Percentiles rank a stretch among this genome's conserved stretches.
Evolutionary conservation across 1,139 yeast species (phyloP).

Genomic region (Suhomyces bribrorum): DNA sequence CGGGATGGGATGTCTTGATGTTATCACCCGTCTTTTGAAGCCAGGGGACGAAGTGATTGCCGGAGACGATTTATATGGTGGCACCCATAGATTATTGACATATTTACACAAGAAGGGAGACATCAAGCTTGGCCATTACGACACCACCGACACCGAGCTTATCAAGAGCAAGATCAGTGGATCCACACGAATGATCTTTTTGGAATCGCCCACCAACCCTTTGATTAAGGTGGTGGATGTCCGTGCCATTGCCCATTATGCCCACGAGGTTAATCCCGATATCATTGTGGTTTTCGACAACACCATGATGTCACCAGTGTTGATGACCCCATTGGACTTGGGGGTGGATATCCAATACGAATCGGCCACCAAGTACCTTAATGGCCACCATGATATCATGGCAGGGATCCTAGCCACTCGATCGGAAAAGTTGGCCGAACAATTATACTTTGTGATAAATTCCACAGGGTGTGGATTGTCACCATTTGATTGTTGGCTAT

Average conservation of each 20-base stretch:
- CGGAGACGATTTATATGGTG: constrained; percentile 92
- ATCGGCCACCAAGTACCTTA: constrained; percentile 86
- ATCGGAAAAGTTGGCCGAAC: constrained; percentile 61
- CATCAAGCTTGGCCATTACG: constrained; percentile 71
- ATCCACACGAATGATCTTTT: constrained; percentile 70
- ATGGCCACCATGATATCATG: constrained; percentile 96
- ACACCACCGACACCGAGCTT: constrained; percentile 70
- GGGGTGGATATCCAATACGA: constrained; percentile 92
- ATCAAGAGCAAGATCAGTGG: constrained; percentile 54
- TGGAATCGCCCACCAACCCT: constrained; percentile 93
- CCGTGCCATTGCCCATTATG: constrained; percentile 60
- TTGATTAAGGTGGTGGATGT: constrained; percentile 85
- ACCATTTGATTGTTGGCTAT: constrained; percentile 89
- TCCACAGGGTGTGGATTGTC: constrained; percentile 90
- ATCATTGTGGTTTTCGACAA: constrained; percentile 84
- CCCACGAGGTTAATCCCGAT: constrained; percentile 67
- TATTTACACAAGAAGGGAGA: constrained; percentile 69
- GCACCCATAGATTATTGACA: constrained; percentile 82
- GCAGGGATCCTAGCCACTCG: constrained; percentile 86
- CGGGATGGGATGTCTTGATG: constrained; percentile 93
- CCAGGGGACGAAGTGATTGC: constrained; percentile 88
- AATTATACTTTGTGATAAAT: constrained; percentile 74
- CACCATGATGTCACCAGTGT: constrained; percentile 92
- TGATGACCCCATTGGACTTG: constrained; percentile 79
- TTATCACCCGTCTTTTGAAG: constrained; percentile 66